Base-by-base conservation (phyloP, 1,284 basidiomycete genomes). In the Boletellus sp. region DNA sequence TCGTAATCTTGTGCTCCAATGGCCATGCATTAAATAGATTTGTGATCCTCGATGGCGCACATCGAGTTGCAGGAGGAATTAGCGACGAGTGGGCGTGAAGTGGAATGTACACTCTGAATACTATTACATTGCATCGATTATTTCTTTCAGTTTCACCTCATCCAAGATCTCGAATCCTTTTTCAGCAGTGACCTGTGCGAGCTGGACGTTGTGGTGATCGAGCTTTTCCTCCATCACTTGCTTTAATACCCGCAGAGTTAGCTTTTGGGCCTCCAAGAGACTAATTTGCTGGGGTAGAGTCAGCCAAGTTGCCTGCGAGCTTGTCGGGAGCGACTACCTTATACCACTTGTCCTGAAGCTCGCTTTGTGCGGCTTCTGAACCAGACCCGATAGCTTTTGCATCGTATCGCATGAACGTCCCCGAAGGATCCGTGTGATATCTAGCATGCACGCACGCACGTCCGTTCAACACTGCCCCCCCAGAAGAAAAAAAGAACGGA, bases 161-260 rank as follows among this genome's bases (percentile, higher is more conserved):
- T 84, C 77, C 57, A 97, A 69, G 59, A 96, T 95, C 71, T 90
- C 80, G 70, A 94, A 96, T 30, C 93, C 92, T 50, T 79, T 80
- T 43, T 74, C 77, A 43, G 73, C 70, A 51, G 91, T 93, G 18
- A 95, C 93, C 80, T 95, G 91, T 48, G 96, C 95, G 21, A 99
- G 79, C 72, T 99, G 96, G 21, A 99, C 94, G 64, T 99, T 43
- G 24, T 49, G 91, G 66, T 97, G 91, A 72, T 97, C 93, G 38
- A 99, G 81, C 72, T 96, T 96, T 78, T 99, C 97, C 72, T 99
- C 97, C 97, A 99, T 99, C 44, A 99, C 97, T 75, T 99, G 95
- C 76, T 98, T 98, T 58, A 99, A 75, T 40, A 97, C 92, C 57
- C 87, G 87, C 55, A 99, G 75, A 12, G 92, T 89, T 53, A 99